Evolutionary conservation across 345 rosid genomes (phyloP).

Genomic region (Arabis hirsuta): DNA sequence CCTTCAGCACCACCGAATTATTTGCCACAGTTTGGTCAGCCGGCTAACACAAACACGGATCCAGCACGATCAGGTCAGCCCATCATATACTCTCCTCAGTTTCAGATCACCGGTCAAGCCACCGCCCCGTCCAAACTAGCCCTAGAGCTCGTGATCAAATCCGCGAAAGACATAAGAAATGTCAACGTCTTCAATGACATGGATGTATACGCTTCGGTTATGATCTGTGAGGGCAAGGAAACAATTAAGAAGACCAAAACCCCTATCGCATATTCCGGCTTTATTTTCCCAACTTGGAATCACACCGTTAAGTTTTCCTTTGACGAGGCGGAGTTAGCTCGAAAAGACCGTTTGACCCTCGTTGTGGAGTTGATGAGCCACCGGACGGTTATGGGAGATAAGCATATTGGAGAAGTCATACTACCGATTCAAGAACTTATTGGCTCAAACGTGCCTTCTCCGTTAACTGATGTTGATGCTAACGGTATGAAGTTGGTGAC

Average conservation of each 20-base stretch:
- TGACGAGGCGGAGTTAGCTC: conserved; percentile 49
- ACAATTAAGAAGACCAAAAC: conserved; percentile 47
- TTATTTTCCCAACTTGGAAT: conserved; percentile 68
- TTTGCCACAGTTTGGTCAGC: conserved; percentile 15
- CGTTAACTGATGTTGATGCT: conserved; percentile 12
- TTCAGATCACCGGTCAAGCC: conserved; percentile 7
- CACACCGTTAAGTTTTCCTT: conserved; percentile 58
- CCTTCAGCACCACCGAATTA: conserved; percentile 21
- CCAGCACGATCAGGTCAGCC: conserved; percentile 19
- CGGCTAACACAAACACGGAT: conserved; percentile 11
- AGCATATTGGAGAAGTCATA: conserved; percentile 63
- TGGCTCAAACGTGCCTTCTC: conserved; percentile 34
- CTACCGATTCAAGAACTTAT: conserved; percentile 68
- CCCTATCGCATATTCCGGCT: conserved; percentile 49
- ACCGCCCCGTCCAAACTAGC: too few species aligned
- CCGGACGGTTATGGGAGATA: conserved; percentile 62
- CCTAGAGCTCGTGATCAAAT: conserved; percentile 59
- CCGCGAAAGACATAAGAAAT: conserved; percentile 60
- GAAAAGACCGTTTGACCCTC: conserved; percentile 55
- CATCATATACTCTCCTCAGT: conserved; percentile 22
- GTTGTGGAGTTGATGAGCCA: conserved; percentile 61
- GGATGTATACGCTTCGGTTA: conserved; percentile 71
- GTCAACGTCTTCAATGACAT: conserved; percentile 65
- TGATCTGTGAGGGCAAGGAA: conserved; percentile 50
- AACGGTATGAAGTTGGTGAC: conserved; percentile 49